phyloP scores from a whole-genome alignment of 148 eudicot species.

The Linanthus parryae region DNA sequence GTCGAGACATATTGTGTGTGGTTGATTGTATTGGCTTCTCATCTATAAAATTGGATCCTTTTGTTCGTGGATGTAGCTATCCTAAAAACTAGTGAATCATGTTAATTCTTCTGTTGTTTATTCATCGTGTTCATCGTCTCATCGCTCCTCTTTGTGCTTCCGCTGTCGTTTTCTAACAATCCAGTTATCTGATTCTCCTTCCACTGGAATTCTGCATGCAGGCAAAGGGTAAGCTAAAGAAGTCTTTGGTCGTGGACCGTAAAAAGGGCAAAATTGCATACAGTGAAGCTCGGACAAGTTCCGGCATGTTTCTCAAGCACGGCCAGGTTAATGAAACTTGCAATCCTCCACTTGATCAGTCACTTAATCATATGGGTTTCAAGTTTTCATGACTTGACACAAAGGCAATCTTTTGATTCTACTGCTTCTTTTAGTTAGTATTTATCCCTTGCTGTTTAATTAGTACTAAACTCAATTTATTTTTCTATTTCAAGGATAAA shows the following conservation, averaged over 20 bases:
- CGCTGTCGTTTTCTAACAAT: too few species aligned
- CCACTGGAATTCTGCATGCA: too few species aligned
- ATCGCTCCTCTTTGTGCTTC: too few species aligned
- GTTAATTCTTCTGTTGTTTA: too few species aligned
- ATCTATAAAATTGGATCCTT: too few species aligned
- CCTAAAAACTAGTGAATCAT: too few species aligned
- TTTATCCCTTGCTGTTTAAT: constrained; percentile 1
- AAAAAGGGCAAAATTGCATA: constrained; percentile 64
- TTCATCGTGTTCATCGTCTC: too few species aligned
- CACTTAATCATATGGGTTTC: not conserved
- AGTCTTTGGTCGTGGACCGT: constrained; percentile 88
- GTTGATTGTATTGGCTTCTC: too few species aligned
- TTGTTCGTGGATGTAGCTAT: too few species aligned
- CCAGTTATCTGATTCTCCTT: too few species aligned
- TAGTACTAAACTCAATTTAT: not conserved
- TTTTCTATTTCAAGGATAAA: constrained; percentile 43
- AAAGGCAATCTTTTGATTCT: not conserved
- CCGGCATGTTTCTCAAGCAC: constrained; percentile 74
- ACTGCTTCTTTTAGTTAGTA: not conserved
- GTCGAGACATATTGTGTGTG: too few species aligned
- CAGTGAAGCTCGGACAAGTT: constrained; percentile 76
- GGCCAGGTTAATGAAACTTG: constrained; percentile 50
- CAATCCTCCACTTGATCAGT: not conserved
- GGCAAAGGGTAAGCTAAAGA: constrained; percentile 79
- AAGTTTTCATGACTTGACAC: not conserved